Evolutionary conservation across 2,329 filamentous ascomycete genomes (phyloP), one percentile per base, ranked within the genome.

Genomic region (Lecanicillium sp.): DNA sequence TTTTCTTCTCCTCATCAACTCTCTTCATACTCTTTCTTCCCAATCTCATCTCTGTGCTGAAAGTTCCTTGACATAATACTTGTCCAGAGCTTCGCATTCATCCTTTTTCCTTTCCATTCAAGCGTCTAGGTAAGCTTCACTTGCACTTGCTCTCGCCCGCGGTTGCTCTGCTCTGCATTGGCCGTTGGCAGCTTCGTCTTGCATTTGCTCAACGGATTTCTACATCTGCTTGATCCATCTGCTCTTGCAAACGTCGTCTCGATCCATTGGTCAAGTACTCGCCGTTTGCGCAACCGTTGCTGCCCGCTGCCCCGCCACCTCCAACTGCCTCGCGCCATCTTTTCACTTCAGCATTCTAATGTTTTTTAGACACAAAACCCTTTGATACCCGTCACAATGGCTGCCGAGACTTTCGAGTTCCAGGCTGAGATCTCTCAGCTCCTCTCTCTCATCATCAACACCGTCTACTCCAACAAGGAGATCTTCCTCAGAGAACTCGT

Each of bases 401-500:
- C 89, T 73, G n/a, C n/a, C n/a, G 90, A 97, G 80, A 96, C 90
- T 62, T 98, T 98, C 78, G 91, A 97, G 86, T 98, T 97, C 81
- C 93, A 98, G 86, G 93, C 93, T 86, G 93, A 98, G 87, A 98
- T 98, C 71, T 97, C 91, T 87, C 93, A 98, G 88, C 88, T 98
- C 60, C 87, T 98, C 69, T 90, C 86, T 62, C 87, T 98, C 71
- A 98, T 98, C 77, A 98, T 98, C 83, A 98, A 98, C 87, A 97
- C 93, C 60, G 93, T 98, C 78, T 98, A 97, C 83, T 96, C 90
- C 63, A 98, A 98, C 86, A 98, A 98, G 83, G 93, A 97, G 78
- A 97, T 98, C 70, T 98, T 98, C 85, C 78, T 98, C 65, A 81
- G 93, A 86, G 93, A 98, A 78, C 70, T 98, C 63, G 88, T 98